These are phyloP conservation scores for Cynanchum wilfordii DNA, from an alignment of 257 asterid genomes.

Conservation along the genomic window DNA sequence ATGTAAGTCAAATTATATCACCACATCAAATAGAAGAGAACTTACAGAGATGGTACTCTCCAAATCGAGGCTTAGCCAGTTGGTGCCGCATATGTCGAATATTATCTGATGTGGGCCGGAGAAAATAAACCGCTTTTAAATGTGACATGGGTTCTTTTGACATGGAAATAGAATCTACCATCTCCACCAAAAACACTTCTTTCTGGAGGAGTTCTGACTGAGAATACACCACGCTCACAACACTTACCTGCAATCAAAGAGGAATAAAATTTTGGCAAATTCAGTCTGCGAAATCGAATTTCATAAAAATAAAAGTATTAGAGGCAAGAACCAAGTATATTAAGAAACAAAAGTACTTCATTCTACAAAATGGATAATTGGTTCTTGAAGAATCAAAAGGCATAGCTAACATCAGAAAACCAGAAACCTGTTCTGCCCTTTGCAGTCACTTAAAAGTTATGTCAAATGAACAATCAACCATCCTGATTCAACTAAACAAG, in stretches of 20 bases:
- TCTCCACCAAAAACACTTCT: slow-evolving; percentile 93
- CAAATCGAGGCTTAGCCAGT: slow-evolving; percentile 80
- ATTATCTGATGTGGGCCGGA: slow-evolving; percentile 87
- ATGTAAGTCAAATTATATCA: not conserved
- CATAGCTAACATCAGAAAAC: not conserved
- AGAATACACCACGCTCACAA: slow-evolving; percentile 84
- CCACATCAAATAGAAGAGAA: not conserved
- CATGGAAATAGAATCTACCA: slow-evolving; percentile 84
- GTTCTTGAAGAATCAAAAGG: not conserved
- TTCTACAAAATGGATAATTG: not conserved
- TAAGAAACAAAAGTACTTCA: not conserved
- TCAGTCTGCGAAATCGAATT: not conserved
- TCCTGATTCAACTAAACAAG: not conserved
- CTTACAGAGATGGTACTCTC: slow-evolving; percentile 98
- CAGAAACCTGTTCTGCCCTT: too few relatives aligned
- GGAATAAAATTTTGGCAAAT: not conserved
- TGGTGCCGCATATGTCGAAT: slow-evolving; percentile 81
- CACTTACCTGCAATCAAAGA: slow-evolving; percentile 64
- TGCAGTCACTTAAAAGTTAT: not conserved
- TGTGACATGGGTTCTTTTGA: slow-evolving; percentile 96
- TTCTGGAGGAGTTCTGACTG: slow-evolving; percentile 96
- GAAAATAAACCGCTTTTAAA: slow-evolving; percentile 93
- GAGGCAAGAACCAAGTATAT: not conserved
- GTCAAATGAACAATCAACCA: not conserved
- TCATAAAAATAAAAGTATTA: not conserved